Percentiles rank a stretch among this genome's conserved stretches.
Evolutionary conservation across 805 yeast genomes (phyloP).

Genomic region (Ogataea glucozyma): DNA sequence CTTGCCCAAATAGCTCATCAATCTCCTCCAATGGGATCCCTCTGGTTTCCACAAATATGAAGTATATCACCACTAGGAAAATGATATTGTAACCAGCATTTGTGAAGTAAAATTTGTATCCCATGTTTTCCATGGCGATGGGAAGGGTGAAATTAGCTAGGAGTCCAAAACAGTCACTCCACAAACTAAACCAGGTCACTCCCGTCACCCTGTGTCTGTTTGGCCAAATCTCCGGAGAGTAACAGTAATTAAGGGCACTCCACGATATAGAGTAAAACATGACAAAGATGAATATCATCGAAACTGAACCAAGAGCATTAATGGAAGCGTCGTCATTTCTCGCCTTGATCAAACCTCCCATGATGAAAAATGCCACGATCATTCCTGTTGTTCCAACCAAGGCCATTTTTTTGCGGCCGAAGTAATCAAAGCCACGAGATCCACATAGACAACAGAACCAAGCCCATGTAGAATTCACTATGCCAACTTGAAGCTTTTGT

Average conservation of each 20-base stretch:
- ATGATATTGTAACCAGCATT: slow-evolving; percentile 27
- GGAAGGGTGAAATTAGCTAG: slow-evolving; percentile 36
- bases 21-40: slow-evolving; percentile 42
- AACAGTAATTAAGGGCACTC: slow-evolving; percentile 48
- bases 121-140: slow-evolving; percentile 40
- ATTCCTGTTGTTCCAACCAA: slow-evolving; percentile 17
- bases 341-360: slow-evolving; percentile 23
- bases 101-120: slow-evolving; percentile 36
- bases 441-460: slow-evolving; percentile 20
- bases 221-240: slow-evolving; percentile 45
- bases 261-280: slow-evolving; percentile 42
- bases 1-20: slow-evolving; percentile 3
- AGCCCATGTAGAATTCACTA: slow-evolving; percentile 18
- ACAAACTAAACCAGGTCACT: slow-evolving; percentile 14
- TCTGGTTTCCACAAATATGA: slow-evolving; percentile 36
- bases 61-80: slow-evolving; percentile 20
- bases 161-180: slow-evolving; percentile 24
- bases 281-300: slow-evolving; percentile 52
- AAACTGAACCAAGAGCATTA: slow-evolving; percentile 25
- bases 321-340: slow-evolving; percentile 23
- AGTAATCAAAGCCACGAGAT: slow-evolving; percentile 16
- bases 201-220: slow-evolving; percentile 25
- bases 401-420: slow-evolving; percentile 22
- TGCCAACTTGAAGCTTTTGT: slow-evolving; percentile 27
- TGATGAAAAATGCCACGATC: slow-evolving; percentile 21